Conservation (phyloP, 345 rosid genomes). For the Salix caprea region DNA sequence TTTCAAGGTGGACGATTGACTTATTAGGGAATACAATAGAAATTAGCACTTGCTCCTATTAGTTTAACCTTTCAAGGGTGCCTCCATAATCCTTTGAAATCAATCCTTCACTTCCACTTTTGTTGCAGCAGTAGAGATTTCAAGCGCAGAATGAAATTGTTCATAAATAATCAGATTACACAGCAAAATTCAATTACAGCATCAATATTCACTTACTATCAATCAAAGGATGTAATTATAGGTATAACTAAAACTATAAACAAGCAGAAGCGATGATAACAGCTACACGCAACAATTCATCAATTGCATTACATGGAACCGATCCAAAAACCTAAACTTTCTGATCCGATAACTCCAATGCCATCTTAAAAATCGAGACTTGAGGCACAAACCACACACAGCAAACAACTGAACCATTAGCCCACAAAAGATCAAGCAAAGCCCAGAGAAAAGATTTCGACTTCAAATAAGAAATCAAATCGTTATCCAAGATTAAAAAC, state of each 20-base stretch:
- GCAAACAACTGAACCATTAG: neutral
- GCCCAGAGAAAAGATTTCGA: conserved; percentile 1
- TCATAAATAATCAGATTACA: neutral
- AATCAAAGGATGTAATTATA: neutral
- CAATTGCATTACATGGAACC: neutral
- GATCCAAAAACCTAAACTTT: conserved; percentile 8
- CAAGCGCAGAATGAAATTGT: neutral
- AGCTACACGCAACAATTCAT: neutral
- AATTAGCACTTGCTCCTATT: neutral
- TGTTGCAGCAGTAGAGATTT: neutral
- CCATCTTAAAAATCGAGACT: conserved; percentile 4
- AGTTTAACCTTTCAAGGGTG: neutral
- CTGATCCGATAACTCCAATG: conserved; percentile 16
- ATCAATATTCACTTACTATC: neutral
- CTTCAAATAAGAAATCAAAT: neutral
- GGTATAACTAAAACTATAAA: neutral
- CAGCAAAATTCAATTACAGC: neutral
- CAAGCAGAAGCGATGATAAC: neutral
- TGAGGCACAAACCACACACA: neutral
- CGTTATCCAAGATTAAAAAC: neutral
- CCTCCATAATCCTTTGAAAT: neutral
- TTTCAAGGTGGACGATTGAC: neutral
- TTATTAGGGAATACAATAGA: neutral
- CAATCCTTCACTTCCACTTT: neutral
- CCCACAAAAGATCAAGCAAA: conserved; percentile 17